Conservation (phyloP, 371 early-diverging fungal genomes). For the Chytridium lagenaria region DNA sequence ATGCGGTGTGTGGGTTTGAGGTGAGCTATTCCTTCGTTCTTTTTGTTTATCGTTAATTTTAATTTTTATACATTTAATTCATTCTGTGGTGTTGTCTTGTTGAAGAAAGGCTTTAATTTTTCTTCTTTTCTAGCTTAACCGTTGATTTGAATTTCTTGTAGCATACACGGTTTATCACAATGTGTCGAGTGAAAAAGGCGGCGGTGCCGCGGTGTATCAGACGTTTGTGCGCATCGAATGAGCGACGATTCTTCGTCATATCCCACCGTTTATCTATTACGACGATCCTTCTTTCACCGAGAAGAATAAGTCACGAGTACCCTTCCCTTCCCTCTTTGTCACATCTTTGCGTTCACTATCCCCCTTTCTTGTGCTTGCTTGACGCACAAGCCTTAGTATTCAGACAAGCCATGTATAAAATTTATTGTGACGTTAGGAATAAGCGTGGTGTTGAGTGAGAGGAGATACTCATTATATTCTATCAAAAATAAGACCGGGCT, state of each 20-base stretch:
- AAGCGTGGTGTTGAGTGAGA: no score
- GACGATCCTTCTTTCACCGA: constrained; percentile 34
- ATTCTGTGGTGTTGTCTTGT: no score
- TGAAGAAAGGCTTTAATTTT: no score
- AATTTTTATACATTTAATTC: neutral
- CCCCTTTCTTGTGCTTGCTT: no score
- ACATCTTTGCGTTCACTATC: no score
- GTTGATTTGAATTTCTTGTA: neutral
- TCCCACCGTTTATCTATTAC: constrained; percentile 38
- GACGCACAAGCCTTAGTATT: no score
- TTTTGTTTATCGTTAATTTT: neutral
- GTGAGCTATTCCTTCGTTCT: constrained; percentile 4
- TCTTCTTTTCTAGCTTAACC: neutral
- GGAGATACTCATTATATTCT: no score
- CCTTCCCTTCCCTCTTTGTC: no score
- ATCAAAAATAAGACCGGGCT: no score
- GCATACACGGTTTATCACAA: constrained; percentile 7
- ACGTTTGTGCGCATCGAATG: no score
- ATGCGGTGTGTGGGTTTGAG: constrained; percentile 42
- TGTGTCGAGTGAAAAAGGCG: neutral
- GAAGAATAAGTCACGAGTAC: constrained; percentile 34
- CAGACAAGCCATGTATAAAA: no score
- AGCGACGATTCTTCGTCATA: constrained; percentile 38
- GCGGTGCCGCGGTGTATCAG: neutral
- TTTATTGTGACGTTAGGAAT: no score